phyloP scores from a whole-genome alignment of 2,329 filamentous ascomycete species.

The Fusarium buxicola region DNA sequence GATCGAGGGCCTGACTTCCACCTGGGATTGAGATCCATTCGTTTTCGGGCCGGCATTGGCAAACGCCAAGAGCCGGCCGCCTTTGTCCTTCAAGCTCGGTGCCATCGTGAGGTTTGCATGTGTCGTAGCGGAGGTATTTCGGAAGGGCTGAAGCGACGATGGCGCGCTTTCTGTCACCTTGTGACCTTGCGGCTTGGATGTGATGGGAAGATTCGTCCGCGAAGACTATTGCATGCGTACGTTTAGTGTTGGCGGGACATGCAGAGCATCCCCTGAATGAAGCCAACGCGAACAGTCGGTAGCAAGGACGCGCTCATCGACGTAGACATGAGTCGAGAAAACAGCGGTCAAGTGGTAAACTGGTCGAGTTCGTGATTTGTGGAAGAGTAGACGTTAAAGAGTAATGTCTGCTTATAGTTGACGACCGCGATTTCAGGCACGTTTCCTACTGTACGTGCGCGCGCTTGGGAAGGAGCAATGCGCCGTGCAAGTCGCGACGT shows the following conservation, averaged over 20 bases:
- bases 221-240: slow-evolving; percentile 29
- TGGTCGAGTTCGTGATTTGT: slow-evolving; percentile 7
- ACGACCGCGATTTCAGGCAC: slow-evolving; percentile 12
- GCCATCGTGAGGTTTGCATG: slow-evolving; percentile 42
- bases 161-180: slow-evolving; percentile 15
- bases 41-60: slow-evolving; percentile 42
- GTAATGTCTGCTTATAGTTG: slow-evolving; percentile 14
- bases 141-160: slow-evolving; percentile 4
- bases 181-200: slow-evolving; percentile 16
- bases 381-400: slow-evolving; percentile 15
- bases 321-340: not conserved
- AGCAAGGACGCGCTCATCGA: not conserved
- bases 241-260: slow-evolving; percentile 15
- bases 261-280: slow-evolving; percentile 20
- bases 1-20: slow-evolving; percentile 28
- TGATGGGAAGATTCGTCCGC: slow-evolving; percentile 22
- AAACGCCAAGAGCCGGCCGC: slow-evolving; percentile 49
- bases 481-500: slow-evolving; percentile 42
- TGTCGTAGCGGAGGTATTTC: not conserved
- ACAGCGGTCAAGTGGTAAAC: not conserved
- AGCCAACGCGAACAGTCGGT: slow-evolving; percentile 6
- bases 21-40: slow-evolving; percentile 34
- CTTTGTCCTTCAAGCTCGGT: slow-evolving; percentile 48
- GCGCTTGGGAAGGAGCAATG: slow-evolving; percentile 27
- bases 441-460: slow-evolving; percentile 8